Conservation (phyloP, 129 eudicot species). For the Flaveria robusta region DNA sequence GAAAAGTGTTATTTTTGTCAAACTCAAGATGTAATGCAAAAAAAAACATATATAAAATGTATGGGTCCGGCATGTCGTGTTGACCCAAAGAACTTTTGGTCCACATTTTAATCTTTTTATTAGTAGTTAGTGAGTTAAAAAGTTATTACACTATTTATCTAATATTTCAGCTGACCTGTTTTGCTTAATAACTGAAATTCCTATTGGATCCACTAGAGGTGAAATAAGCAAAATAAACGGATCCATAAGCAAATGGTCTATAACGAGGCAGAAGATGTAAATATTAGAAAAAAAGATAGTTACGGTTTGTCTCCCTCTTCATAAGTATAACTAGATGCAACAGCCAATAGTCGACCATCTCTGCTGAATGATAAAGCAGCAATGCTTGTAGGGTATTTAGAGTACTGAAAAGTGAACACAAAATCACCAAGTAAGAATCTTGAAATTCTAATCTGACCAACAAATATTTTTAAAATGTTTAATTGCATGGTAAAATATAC, state of each 20-base stretch:
- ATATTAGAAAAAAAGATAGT: conserved; percentile 23
- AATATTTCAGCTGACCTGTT: too few relatives aligned
- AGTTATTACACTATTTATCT: too few relatives aligned
- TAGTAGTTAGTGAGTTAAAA: not conserved
- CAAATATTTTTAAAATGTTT: not conserved
- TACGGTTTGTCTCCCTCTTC: conserved; percentile 94
- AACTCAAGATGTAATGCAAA: not conserved
- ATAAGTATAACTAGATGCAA: conserved; percentile 90
- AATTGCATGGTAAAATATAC: conserved; percentile 28
- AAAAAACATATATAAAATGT: not conserved
- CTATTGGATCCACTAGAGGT: not conserved
- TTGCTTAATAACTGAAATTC: too few relatives aligned
- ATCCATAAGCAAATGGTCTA: not conserved
- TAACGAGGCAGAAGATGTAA: not conserved
- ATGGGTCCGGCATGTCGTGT: not conserved
- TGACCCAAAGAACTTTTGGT: not conserved
- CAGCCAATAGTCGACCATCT: conserved; percentile 86
- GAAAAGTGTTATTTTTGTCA: too few relatives aligned
- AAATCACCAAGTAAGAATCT: not conserved
- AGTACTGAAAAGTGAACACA: conserved; percentile 57
- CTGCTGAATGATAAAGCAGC: conserved; percentile 92
- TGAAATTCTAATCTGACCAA: not conserved
- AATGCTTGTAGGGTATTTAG: conserved; percentile 85
- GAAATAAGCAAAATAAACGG: not conserved
- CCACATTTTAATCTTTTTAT: not conserved